Conservation (phyloP, 306 rosid genomes). For the Trifolium subterraneum region DNA sequence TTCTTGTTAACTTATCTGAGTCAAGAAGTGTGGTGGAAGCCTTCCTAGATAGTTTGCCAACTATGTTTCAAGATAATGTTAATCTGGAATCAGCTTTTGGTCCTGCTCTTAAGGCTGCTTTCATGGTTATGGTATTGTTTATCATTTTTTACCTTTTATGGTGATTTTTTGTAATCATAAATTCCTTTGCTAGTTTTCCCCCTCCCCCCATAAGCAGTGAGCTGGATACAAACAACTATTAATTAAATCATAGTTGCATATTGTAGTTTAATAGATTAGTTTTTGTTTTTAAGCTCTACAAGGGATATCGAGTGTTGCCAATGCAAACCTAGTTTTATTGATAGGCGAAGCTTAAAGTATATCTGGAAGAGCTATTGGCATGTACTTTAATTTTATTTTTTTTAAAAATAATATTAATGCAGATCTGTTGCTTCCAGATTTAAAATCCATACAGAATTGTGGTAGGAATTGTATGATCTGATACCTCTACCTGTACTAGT, state of each 20-base stretch:
- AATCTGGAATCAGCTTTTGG: constrained; percentile 98
- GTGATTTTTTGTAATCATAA: constrained; percentile 18
- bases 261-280: constrained; percentile 12
- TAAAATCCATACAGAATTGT: constrained; percentile 22
- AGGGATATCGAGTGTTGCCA: constrained; percentile 4
- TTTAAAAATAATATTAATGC: neutral
- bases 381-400: neutral
- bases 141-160: neutral
- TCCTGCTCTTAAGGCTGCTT: constrained; percentile 92
- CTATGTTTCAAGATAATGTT: constrained; percentile 90
- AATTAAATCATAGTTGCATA: neutral
- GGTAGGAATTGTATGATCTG: constrained; percentile 13
- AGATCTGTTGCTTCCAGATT: neutral
- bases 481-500: constrained; percentile 10
- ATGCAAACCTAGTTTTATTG: constrained; percentile 29
- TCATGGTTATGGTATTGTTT: constrained; percentile 85
- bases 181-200: constrained; percentile 10
- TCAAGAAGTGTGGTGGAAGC: constrained; percentile 92
- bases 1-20: constrained; percentile 96
- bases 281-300: constrained; percentile 16
- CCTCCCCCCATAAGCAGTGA: neutral
- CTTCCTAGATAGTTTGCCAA: constrained; percentile 93
- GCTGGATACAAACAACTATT: constrained; percentile 15
- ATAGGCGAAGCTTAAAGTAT: constrained; percentile 21
- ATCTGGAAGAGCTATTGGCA: neutral